Percentiles rank a stretch among this genome's conserved stretches.
phyloP scores from a whole-genome alignment of 1,139 yeast species.

The Blastobotrys capitulatus region DNA sequence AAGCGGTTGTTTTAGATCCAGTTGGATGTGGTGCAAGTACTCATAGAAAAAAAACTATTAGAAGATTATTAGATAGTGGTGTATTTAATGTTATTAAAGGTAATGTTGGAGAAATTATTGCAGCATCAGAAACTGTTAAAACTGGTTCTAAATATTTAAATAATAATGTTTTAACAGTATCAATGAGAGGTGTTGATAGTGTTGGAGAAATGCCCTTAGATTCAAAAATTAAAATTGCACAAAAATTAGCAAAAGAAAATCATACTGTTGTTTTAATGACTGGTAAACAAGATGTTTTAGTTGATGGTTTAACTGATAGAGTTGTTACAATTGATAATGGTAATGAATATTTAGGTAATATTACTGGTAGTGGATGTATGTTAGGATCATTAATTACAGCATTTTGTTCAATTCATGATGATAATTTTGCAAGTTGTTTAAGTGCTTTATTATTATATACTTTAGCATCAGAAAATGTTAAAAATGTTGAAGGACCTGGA shows the following conservation, averaged over 20 bases:
- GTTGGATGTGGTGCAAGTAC: slow-evolving; percentile 86
- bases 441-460: slow-evolving; percentile 62
- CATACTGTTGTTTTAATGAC: slow-evolving; percentile 70
- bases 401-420: slow-evolving; percentile 34
- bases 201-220: slow-evolving; percentile 35
- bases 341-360: slow-evolving; percentile 55
- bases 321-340: slow-evolving; percentile 50
- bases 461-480: slow-evolving; percentile 47
- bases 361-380: slow-evolving; percentile 91
- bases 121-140: slow-evolving; percentile 35
- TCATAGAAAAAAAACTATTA: slow-evolving; percentile 48
- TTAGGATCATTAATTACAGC: slow-evolving; percentile 71
- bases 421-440: slow-evolving; percentile 41
- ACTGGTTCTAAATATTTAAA: background rate
- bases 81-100: slow-evolving; percentile 75
- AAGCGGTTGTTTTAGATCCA: slow-evolving; percentile 78
- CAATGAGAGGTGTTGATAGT: slow-evolving; percentile 56
- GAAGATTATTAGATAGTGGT: slow-evolving; percentile 49
- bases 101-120: slow-evolving; percentile 73
- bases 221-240: slow-evolving; percentile 33
- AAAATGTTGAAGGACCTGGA: slow-evolving; percentile 42
- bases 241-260: slow-evolving; percentile 49
- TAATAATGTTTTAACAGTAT: slow-evolving; percentile 21
- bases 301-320: slow-evolving; percentile 33
- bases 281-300: slow-evolving; percentile 47